These are phyloP conservation scores for Pestalotiopsis sp. DNA, from an alignment of 2,329 filamentous ascomycete genomes.

Conservation along the genomic window DNA sequence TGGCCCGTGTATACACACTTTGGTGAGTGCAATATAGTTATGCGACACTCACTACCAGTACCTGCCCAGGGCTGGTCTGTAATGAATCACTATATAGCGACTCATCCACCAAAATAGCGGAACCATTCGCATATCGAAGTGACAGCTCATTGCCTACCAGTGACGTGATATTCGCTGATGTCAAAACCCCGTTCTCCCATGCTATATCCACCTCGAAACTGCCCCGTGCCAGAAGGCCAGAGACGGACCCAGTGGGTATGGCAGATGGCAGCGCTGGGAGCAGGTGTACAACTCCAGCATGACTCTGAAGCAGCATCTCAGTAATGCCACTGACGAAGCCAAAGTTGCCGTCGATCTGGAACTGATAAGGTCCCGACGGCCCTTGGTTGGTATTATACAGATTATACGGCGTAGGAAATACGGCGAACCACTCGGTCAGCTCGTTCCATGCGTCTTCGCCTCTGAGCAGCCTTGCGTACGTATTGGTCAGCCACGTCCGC, in stretches of 20 bases:
- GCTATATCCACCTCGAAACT: conserved; percentile 24
- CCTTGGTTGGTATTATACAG: conserved; percentile 29
- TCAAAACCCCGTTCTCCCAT: conserved; percentile 22
- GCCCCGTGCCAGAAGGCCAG: conserved; percentile 24
- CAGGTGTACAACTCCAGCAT: conserved; percentile 26
- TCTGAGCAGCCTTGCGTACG: conserved; percentile 46
- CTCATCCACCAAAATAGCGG: conserved; percentile 22
- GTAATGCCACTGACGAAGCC: conserved; percentile 46
- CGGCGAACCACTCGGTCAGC: conserved; percentile 36
- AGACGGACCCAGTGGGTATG: conserved; percentile 22
- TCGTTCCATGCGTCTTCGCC: conserved; percentile 37
- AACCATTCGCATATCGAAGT: conserved; percentile 21
- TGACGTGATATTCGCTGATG: conserved; percentile 24
- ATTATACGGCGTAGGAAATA: conserved; percentile 40
- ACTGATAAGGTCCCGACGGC: conserved; percentile 22
- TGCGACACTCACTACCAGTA: neutral
- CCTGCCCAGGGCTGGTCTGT: conserved; percentile 14
- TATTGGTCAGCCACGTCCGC: conserved; percentile 48
- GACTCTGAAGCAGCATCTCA: conserved; percentile 47
- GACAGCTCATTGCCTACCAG: conserved; percentile 21
- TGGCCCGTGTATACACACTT: too few relatives aligned
- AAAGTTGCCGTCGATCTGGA: conserved; percentile 55
- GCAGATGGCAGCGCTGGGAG: conserved; percentile 28
- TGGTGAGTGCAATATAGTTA: neutral
- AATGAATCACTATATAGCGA: conserved; percentile 18